Conservation (phyloP, 345 rosid genomes). For the Citrus australasica region DNA sequence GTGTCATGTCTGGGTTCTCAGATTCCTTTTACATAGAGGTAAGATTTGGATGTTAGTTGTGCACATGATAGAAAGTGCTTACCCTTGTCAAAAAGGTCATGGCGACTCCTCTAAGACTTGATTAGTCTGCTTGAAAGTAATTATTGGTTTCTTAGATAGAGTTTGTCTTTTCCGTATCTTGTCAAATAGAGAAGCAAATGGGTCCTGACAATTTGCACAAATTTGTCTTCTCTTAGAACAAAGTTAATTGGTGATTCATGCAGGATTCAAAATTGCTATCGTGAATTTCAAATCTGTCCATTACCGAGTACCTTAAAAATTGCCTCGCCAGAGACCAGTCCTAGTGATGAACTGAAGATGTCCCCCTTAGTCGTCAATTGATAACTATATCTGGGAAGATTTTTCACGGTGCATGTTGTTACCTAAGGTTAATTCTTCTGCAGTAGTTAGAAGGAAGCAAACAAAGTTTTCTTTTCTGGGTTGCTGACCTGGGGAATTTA, state of each 20-base stretch:
- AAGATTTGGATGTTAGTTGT: constrained; percentile 4
- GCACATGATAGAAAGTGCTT: background rate
- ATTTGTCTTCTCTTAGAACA: background rate
- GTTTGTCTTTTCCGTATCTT: background rate
- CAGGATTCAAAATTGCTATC: background rate
- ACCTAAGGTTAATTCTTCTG: background rate
- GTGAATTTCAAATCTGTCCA: background rate
- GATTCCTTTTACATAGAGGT: constrained; percentile 88
- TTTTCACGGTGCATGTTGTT: background rate
- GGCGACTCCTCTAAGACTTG: background rate
- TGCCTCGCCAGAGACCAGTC: background rate
- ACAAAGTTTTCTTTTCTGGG: background rate
- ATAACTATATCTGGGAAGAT: background rate
- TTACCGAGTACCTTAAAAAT: background rate
- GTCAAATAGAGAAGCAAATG: no score
- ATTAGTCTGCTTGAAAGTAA: background rate
- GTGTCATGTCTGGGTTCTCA: constrained; percentile 91
- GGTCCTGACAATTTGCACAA: background rate
- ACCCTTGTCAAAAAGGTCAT: background rate
- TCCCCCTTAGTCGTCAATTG: background rate
- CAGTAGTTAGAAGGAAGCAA: background rate
- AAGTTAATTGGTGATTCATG: background rate
- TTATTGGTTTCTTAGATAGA: background rate
- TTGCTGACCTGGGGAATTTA: background rate
- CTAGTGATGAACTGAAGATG: background rate